Evolutionary conservation across 306 rosid genomes (phyloP).

Genomic region (Luffa aegyptiaca): DNA sequence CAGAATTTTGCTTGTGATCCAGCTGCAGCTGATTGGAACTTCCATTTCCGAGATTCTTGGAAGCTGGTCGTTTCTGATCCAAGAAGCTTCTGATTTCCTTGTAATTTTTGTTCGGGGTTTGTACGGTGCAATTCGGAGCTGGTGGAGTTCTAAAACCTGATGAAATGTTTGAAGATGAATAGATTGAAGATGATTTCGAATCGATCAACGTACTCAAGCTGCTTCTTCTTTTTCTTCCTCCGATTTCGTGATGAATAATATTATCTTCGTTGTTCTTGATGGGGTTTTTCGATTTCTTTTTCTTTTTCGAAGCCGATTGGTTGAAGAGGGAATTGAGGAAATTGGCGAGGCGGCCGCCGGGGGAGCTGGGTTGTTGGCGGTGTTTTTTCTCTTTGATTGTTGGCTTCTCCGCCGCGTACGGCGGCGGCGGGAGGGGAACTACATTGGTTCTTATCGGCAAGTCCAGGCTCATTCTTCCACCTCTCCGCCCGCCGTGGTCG

Average conservation of each 20-base stretch:
- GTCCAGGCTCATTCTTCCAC: slow-evolving; percentile 80
- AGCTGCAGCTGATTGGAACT: background rate
- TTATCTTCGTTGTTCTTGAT: background rate
- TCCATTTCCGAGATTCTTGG: background rate
- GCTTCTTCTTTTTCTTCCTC: slow-evolving; percentile 15
- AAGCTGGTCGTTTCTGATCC: slow-evolving; percentile 5
- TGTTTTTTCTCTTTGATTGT: slow-evolving; percentile 46
- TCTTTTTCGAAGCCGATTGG: slow-evolving; percentile 61
- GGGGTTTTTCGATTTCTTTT: slow-evolving; percentile 57
- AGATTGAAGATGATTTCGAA: slow-evolving; percentile 31
- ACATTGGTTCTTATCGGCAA: slow-evolving; percentile 52
- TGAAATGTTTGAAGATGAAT: slow-evolving; percentile 52
- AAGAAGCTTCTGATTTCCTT: slow-evolving; percentile 31
- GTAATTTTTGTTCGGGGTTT: slow-evolving; percentile 62
- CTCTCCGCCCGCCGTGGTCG: slow-evolving; percentile 30
- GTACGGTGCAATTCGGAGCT: slow-evolving; percentile 24
- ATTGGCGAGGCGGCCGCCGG: slow-evolving; percentile 87
- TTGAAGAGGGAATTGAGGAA: slow-evolving; percentile 90
- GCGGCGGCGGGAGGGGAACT: slow-evolving; percentile 31
- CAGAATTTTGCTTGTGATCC: background rate
- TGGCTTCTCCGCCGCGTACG: slow-evolving; percentile 33
- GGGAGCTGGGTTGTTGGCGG: slow-evolving; percentile 82
- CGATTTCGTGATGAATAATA: background rate
- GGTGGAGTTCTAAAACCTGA: slow-evolving; percentile 79
- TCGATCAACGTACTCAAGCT: background rate